phyloP scores from a whole-genome alignment of 257 asterid species.

The Nicotiana sylvestris region DNA sequence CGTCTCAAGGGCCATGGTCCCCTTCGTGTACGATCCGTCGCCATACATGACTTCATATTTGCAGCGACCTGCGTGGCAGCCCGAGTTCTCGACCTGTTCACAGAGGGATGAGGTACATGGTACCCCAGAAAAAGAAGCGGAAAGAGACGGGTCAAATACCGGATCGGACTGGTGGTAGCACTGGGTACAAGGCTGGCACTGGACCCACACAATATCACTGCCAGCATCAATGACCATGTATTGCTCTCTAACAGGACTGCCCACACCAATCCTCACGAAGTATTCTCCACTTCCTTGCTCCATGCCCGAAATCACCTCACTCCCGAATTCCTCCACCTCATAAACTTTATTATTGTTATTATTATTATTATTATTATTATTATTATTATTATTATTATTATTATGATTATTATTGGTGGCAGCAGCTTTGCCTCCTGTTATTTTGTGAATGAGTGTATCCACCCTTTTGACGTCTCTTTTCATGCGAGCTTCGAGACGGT shows the following conservation, averaged over 20 bases:
- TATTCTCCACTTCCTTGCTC: slow-evolving; percentile 92
- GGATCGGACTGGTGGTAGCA: slow-evolving; percentile 96
- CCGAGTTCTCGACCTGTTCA: slow-evolving; percentile 63
- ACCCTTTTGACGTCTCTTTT: slow-evolving; percentile 58
- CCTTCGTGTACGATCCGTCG: slow-evolving; percentile 84
- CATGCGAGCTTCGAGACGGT: slow-evolving; percentile 59
- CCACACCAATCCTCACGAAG: slow-evolving; percentile 82
- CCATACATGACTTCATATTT: slow-evolving; percentile 79
- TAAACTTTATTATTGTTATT: slow-evolving; percentile 15
- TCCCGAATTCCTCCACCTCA: slow-evolving; percentile 54
- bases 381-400: background rate
- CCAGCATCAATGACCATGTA: slow-evolving; percentile 91
- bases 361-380: background rate
- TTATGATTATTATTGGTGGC: background rate
- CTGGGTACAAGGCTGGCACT: slow-evolving; percentile 78
- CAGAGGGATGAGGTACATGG: slow-evolving; percentile 63
- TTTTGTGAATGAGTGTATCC: slow-evolving; percentile 36
- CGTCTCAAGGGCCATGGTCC: slow-evolving; percentile 73
- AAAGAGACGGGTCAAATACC: slow-evolving; percentile 73
- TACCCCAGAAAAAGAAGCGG: slow-evolving; percentile 72
- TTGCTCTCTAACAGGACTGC: slow-evolving; percentile 76
- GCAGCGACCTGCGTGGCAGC: slow-evolving; percentile 76
- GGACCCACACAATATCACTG: slow-evolving; percentile 89
- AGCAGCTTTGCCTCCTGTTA: slow-evolving; percentile 7
- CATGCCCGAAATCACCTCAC: slow-evolving; percentile 88